Evolutionary conservation across 768 basidiomycete genomes (phyloP).

Genomic region (Boletus subparvulus): DNA sequence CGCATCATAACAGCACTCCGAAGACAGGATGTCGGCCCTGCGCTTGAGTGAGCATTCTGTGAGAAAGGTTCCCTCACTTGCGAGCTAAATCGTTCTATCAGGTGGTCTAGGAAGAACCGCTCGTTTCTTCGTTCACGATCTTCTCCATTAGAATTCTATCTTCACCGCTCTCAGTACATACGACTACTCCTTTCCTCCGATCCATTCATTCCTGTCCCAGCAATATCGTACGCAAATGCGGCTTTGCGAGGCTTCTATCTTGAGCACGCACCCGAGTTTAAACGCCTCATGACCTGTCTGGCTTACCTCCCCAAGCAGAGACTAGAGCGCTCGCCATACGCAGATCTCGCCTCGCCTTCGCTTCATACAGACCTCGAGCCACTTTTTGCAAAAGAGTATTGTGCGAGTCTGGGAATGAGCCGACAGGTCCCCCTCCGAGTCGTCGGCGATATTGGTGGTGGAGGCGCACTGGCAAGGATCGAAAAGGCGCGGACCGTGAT

Average conservation of each 20-base stretch:
- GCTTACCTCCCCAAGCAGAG: constrained; percentile 67
- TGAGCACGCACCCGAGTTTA: constrained; percentile 62
- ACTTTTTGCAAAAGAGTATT: constrained; percentile 87
- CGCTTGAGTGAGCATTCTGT: constrained; percentile 61
- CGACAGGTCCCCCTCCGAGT: constrained; percentile 85
- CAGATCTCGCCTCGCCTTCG: constrained; percentile 67
- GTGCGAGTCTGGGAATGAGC: constrained; percentile 84
- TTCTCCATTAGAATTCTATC: constrained; percentile 84
- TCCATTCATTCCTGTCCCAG: constrained; percentile 54
- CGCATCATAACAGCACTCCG: constrained; percentile 67
- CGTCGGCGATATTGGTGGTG: constrained; percentile 89
- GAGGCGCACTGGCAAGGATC: constrained; percentile 86
- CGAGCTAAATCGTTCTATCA: constrained; percentile 31
- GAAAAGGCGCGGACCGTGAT: constrained; percentile 94
- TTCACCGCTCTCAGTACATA: constrained; percentile 90
- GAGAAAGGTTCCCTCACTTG: background rate
- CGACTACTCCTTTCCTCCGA: constrained; percentile 66
- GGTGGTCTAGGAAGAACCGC: constrained; percentile 75
- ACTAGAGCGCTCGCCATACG: constrained; percentile 70
- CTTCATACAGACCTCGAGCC: constrained; percentile 78
- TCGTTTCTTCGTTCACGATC: constrained; percentile 63
- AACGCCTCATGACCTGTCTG: constrained; percentile 66
- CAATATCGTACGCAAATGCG: constrained; percentile 73
- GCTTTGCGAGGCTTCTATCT: constrained; percentile 63
- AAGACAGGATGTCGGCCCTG: constrained; percentile 66